These are phyloP conservation scores for Paramecium biaurelia DNA, from an alignment of 73 alveolate genomes.

Conservation along the genomic window DNA sequence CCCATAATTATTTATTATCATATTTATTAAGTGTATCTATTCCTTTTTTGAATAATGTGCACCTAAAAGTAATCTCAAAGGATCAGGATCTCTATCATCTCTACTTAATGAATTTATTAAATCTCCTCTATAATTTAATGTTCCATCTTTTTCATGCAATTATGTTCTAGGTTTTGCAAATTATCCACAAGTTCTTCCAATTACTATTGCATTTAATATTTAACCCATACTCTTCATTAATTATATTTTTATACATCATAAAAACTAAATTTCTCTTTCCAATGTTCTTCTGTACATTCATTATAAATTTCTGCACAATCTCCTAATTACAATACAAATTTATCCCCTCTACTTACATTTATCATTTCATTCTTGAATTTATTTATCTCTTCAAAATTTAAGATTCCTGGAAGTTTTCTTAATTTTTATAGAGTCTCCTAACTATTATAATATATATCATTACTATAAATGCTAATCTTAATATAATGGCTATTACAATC, in stretches of 20 bases:
- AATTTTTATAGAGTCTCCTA: neutral
- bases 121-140: slow-evolving; percentile 63
- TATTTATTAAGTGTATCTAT: neutral
- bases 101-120: slow-evolving; percentile 14
- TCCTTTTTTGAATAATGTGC: neutral
- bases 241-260: slow-evolving; percentile 2
- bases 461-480: neutral
- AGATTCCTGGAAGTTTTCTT: neutral
- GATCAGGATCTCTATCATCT: slow-evolving; percentile 62
- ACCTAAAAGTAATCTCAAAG: slow-evolving; percentile 55
- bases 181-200: slow-evolving; percentile 67
- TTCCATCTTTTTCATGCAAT: slow-evolving; percentile 14
- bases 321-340: slow-evolving; percentile 41
- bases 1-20: neutral
- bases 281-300: slow-evolving; percentile 48
- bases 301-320: slow-evolving; percentile 66
- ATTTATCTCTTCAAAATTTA: neutral
- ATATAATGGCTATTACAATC: neutral
- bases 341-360: neutral
- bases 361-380: neutral
- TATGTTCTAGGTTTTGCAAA: slow-evolving; percentile 65
- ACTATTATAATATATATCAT: neutral
- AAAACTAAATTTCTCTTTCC: slow-evolving; percentile 31
- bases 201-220: neutral
- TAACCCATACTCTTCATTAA: slow-evolving; percentile 25